Evolutionary conservation across 2,329 filamentous ascomycete species (phyloP), one percentile per base, ranked within the genome.

Genomic region (Colletotrichum chrysophilum): DNA sequence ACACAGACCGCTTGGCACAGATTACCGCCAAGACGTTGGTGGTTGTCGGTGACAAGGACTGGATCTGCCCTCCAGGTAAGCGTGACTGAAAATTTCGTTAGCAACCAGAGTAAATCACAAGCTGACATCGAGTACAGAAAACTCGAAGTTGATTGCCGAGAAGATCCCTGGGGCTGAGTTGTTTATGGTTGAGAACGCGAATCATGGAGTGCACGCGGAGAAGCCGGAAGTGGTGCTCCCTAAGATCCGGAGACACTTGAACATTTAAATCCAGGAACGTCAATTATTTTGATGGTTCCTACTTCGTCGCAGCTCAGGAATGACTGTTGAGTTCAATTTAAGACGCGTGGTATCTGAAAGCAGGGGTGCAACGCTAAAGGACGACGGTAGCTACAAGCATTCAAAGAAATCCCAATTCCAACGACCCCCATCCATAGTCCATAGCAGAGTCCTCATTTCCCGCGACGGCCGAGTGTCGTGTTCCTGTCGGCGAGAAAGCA

Each of bases 61-160:
- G 85, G 84, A 86, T 86, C 16, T 86, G 84, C 52, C 83, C 84
- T 4, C 81, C 80, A 34, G 80, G 82, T 83, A 76, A 43, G 79
- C 38, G 61, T 43, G 9, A 8, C 30, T 21, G 7, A 8, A 10
- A 34, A 14, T 7, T 5, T 1, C 4, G 18, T 13, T 34, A 12
- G 9, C 21, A n/a, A 1, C n/a, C 3, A 52, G 5, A 58, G 4
- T 58, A 12, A 10, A n/a, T 18, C 38, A 12, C 56, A 12, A 18
- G 24, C n/a, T 74, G 34, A 76, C 10, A 8, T 30, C 12, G 6
- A 38, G 48, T 28, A 67, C 8, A 83, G 81, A 81, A 65, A 80
- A 84, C 67, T 84, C 84, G 13, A 76, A 77, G 30, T 67, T 82
- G 21, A 84, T 84, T 38, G 81, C 80, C 0, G 71, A 78, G 5